phyloP scores from a whole-genome alignment of 768 basidiomycete genomes.

The Lactarius psammicola region DNA sequence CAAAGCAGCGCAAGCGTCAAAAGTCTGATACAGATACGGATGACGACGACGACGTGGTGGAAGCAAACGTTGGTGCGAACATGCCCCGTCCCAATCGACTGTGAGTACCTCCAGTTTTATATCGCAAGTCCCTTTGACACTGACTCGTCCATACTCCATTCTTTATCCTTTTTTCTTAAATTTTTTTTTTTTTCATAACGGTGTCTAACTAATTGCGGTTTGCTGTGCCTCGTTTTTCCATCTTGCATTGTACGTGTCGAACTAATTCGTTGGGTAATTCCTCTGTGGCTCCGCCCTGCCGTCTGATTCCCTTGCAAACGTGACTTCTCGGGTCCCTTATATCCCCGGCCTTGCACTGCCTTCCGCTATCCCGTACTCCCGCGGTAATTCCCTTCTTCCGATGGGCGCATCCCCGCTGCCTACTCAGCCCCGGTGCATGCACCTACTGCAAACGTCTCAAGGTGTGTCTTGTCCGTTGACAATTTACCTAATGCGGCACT shows the following conservation, averaged over 20 bases:
- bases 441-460: constrained; percentile 86
- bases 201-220: background rate
- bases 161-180: background rate
- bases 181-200: background rate
- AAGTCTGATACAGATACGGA: constrained; percentile 18
- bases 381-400: constrained; percentile 5
- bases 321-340: constrained; percentile 9
- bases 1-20: constrained; percentile 13
- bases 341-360: constrained; percentile 17
- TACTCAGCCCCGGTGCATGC: constrained; percentile 71
- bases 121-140: background rate
- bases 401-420: constrained; percentile 4
- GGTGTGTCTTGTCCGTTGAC: constrained; percentile 45
- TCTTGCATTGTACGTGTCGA: constrained; percentile 1
- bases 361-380: constrained; percentile 12
- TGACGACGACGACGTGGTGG: constrained; percentile 9
- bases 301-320: background rate
- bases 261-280: constrained; percentile 2
- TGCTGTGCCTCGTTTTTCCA: background rate
- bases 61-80: background rate
- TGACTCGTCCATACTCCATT: constrained; percentile 7
- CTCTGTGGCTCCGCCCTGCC: background rate
- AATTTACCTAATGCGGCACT: background rate
- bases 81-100: constrained; percentile 19
- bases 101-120: constrained; percentile 13